phyloP scores from a whole-genome alignment of 225 moss, liverwort and hornwort species.

The Sphagnum contortum region DNA sequence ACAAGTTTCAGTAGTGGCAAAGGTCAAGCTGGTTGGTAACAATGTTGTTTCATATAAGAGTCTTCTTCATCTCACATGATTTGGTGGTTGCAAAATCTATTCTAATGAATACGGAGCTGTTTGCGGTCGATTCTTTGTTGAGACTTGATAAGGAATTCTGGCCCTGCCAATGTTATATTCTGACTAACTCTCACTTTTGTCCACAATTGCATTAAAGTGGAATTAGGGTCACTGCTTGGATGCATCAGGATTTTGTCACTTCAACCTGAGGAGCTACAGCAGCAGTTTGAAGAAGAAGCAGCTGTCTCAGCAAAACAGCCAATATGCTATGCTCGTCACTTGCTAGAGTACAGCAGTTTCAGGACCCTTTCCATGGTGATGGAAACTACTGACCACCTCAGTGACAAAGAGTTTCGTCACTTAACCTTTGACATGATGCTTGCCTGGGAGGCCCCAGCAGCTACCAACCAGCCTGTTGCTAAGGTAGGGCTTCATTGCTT shows the following conservation, averaged over 20 bases:
- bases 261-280: slow-evolving; percentile 82
- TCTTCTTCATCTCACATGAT: too few species aligned
- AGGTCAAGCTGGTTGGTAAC: too few species aligned
- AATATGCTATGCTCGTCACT: slow-evolving; percentile 74
- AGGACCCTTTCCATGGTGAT: slow-evolving; percentile 80
- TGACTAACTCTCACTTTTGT: too few species aligned
- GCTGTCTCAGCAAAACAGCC: slow-evolving; percentile 51
- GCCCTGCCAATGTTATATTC: too few species aligned
- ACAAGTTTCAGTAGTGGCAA: too few species aligned
- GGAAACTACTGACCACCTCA: slow-evolving; percentile 68
- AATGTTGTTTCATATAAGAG: too few species aligned
- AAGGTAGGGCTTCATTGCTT: slow-evolving; percentile 35
- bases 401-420: slow-evolving; percentile 76
- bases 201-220: too few species aligned
- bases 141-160: too few species aligned
- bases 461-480: slow-evolving; percentile 61
- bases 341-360: slow-evolving; percentile 90
- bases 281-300: slow-evolving; percentile 90
- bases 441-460: slow-evolving; percentile 94
- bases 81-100: too few species aligned
- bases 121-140: too few species aligned
- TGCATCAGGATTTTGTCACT: slow-evolving; percentile 53
- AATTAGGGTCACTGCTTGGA: too few species aligned
- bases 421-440: slow-evolving; percentile 99
- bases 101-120: too few species aligned